These are phyloP conservation scores for Ganoderma resinaceum DNA, from an alignment of 1,284 basidiomycete species.

Conservation along the genomic window DNA sequence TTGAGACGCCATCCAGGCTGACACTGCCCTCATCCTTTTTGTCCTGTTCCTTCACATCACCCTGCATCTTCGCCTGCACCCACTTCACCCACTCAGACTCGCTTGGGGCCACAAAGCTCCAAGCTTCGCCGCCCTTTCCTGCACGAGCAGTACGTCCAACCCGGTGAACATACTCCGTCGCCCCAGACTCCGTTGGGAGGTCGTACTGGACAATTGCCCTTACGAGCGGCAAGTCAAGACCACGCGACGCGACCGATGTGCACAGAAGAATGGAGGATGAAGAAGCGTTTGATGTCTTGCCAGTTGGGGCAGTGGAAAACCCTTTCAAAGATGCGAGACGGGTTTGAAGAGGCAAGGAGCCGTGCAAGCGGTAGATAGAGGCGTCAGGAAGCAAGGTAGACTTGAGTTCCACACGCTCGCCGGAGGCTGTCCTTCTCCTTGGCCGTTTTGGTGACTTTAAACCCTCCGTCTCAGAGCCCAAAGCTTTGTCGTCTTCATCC, in stretches of 20 bases:
- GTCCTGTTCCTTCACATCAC: constrained; percentile 39
- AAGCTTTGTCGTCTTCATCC: constrained; percentile 22
- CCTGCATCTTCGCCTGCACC: constrained; percentile 83
- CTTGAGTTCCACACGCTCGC: constrained; percentile 59
- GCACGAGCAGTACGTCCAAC: constrained; percentile 97
- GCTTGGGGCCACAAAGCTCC: constrained; percentile 90
- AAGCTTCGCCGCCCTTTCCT: constrained; percentile 88
- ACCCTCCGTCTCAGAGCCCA: constrained; percentile 39
- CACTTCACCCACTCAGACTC: constrained; percentile 91
- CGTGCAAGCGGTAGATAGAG: constrained; percentile 92
- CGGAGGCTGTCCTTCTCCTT: constrained; percentile 27
- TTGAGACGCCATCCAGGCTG: constrained; percentile 63
- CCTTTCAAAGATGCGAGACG: constrained; percentile 85
- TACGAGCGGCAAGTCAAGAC: constrained; percentile 96
- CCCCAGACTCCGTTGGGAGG: constrained; percentile 96
- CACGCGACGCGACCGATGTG: constrained; percentile 97
- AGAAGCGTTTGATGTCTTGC: constrained; percentile 38
- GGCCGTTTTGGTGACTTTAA: constrained; percentile 31
- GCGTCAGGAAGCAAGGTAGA: constrained; percentile 86
- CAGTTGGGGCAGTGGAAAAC: constrained; percentile 66
- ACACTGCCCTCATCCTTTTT: constrained; percentile 48
- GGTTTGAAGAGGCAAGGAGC: constrained; percentile 84
- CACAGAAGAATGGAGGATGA: constrained; percentile 84
- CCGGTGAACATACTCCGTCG: constrained; percentile 96
- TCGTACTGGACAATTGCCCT: constrained; percentile 96